These are phyloP conservation scores for Clavariopsis aquatica DNA, from an alignment of 495 filamentous ascomycete genomes.

Conservation along the genomic window DNA sequence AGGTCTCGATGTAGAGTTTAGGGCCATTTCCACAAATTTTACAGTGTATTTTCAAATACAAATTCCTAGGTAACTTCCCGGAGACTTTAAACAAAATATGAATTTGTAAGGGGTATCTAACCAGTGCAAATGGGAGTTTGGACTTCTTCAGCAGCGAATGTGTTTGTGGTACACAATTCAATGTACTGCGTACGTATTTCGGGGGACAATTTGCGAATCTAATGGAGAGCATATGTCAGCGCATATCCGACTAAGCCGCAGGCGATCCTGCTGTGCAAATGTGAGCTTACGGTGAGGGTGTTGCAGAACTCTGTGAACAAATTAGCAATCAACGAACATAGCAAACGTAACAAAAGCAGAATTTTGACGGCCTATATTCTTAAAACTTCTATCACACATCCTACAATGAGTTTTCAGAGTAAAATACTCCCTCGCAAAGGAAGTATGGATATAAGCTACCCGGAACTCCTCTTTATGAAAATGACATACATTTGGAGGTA, in stretches of 20 bases:
- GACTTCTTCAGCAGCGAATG: conserved; percentile 93
- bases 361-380: background rate
- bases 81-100: background rate
- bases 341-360: background rate
- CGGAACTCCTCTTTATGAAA: background rate
- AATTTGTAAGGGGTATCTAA: background rate
- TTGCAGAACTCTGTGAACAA: conserved; percentile 6
- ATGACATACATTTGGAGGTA: conserved; percentile 83
- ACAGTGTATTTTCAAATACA: background rate
- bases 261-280: conserved; percentile 1
- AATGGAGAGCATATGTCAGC: conserved; percentile 71
- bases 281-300: background rate
- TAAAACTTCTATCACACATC: background rate
- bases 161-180: conserved; percentile 90
- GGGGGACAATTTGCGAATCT: conserved; percentile 88
- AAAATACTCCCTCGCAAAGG: background rate
- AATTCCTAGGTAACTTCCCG: background rate
- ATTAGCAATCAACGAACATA: background rate
- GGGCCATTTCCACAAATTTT: background rate
- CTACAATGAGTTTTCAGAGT: background rate
- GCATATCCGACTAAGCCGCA: conserved; percentile 62
- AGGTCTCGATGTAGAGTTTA: background rate
- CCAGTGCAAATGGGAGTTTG: conserved; percentile 86
- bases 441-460: background rate
- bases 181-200: conserved; percentile 92